A percentile compares a stretch with the other conserved stretches of the same genome.
These are phyloP conservation scores for Euphrasia confusa DNA, from an alignment of 257 asterid genomes.

Conservation along the genomic window DNA sequence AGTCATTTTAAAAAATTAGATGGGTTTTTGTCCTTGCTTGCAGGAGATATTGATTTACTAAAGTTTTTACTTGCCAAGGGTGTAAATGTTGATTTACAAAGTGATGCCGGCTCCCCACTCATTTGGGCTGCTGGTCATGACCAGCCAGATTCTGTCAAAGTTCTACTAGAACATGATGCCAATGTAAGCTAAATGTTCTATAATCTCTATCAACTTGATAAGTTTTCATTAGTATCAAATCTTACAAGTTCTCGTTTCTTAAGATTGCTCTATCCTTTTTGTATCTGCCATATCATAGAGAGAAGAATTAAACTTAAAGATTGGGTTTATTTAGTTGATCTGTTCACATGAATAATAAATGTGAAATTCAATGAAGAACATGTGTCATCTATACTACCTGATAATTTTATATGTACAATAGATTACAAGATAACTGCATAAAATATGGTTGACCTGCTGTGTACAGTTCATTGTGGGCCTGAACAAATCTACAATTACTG, in stretches of 20 bases:
- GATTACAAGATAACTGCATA: neutral
- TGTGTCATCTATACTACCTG: slow-evolving; percentile 7
- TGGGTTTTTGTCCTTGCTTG: slow-evolving; percentile 34
- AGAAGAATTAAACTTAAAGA: neutral
- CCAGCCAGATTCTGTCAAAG: slow-evolving; percentile 70
- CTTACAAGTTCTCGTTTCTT: slow-evolving; percentile 5
- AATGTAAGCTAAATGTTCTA: slow-evolving; percentile 42
- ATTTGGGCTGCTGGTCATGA: slow-evolving; percentile 98
- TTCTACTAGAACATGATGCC: slow-evolving; percentile 76
- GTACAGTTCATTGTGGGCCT: no score
- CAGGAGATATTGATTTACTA: slow-evolving; percentile 75
- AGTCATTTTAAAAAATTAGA: slow-evolving; percentile 10
- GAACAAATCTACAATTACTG: neutral
- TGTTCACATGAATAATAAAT: neutral
- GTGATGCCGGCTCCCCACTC: slow-evolving; percentile 92
- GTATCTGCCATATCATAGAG: slow-evolving; percentile 5
- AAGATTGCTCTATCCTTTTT: slow-evolving; percentile 13
- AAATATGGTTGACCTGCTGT: neutral
- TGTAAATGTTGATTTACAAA: slow-evolving; percentile 64
- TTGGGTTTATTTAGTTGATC: neutral
- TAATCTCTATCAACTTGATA: neutral
- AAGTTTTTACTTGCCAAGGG: slow-evolving; percentile 57
- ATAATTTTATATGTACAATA: neutral
- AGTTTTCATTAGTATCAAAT: slow-evolving; percentile 8
- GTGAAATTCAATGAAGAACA: neutral